Base-by-base conservation (phyloP, 345 rosid genomes). In the Hibiscus tridactylites region DNA sequence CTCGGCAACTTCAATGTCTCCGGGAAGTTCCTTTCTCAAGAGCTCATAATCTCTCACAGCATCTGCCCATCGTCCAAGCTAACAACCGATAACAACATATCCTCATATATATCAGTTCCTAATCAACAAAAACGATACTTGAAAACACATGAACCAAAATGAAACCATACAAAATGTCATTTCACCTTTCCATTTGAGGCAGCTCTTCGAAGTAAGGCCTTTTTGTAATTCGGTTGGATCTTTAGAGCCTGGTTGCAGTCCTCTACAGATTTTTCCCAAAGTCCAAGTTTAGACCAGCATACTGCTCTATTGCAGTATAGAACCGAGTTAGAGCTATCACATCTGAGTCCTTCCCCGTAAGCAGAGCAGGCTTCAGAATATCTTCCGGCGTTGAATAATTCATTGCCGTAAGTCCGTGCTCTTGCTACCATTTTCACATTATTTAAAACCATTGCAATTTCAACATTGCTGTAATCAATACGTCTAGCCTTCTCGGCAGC, bases 281-380 rank as follows among this genome's bases (percentile, higher is more conserved):
- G 54, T 71, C 93, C 97, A 2, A 90, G 96, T 78, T 95, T 95
- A 73, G 85, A 88, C 99, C 99, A 95, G 80, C 99, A 95, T 26
- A 90, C 91, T 26, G 99, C 97, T 88, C 97, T 85, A 71, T 95
- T 95, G 79, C 97, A 95, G 64, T 88, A 91, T 19, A 95, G 85
- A 83, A 92, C 91, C 16, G 96, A 82, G 81, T 86, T 95, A 75
- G 54, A 15, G 6, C 54, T 50, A 50, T 50, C 54, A 50, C 17
- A 50, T 50, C 17, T 50, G 54, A 50, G 54, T 50, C 54, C 54
- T 50, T 50, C 54, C 54, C 54, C 54, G 17, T 50, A 50, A 50
- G 54, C 54, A 12, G 17, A 50, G 54, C 54, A 50, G 17, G 54
- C 54, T 15, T 50, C 54, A 15, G 54, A n/a, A 50, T 50, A 50